These are phyloP conservation scores for Sanghuangporus weigelae DNA, from an alignment of 1,284 basidiomycete species.

Conservation along the genomic window DNA sequence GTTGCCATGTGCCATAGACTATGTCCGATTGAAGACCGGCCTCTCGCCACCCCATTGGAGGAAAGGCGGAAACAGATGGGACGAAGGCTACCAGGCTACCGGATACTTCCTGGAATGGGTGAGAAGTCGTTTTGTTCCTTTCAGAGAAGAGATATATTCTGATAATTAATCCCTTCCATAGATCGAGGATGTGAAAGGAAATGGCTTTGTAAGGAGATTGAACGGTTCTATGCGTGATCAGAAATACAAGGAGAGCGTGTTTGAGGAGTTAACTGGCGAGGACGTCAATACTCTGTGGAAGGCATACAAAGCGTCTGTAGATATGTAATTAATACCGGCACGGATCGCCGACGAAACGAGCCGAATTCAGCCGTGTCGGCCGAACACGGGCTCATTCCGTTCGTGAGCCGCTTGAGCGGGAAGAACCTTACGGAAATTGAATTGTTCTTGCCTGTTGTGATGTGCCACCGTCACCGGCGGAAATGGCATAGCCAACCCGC, in stretches of 20 bases:
- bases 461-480: neutral
- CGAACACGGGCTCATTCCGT: neutral
- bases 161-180: neutral
- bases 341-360: neutral
- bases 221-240: constrained; percentile 48
- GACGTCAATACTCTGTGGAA: constrained; percentile 52
- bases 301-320: constrained; percentile 19
- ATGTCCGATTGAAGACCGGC: constrained; percentile 55
- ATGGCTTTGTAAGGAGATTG: constrained; percentile 47
- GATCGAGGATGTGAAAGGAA: constrained; percentile 44
- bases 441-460: neutral
- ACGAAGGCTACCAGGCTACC: constrained; percentile 65
- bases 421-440: neutral
- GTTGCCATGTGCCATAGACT: constrained; percentile 41
- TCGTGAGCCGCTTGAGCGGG: neutral
- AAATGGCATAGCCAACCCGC: neutral
- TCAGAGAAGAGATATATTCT: neutral
- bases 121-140: neutral
- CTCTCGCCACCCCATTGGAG: constrained; percentile 65
- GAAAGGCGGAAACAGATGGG: constrained; percentile 49
- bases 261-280: constrained; percentile 46
- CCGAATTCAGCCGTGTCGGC: neutral
- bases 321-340: too few species aligned
- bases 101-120: constrained; percentile 72
- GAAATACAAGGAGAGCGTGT: constrained; percentile 45